Evolutionary conservation across 1,284 basidiomycete species (phyloP), one percentile per base, ranked within the genome.

Genomic region (Puccinia horiana): DNA sequence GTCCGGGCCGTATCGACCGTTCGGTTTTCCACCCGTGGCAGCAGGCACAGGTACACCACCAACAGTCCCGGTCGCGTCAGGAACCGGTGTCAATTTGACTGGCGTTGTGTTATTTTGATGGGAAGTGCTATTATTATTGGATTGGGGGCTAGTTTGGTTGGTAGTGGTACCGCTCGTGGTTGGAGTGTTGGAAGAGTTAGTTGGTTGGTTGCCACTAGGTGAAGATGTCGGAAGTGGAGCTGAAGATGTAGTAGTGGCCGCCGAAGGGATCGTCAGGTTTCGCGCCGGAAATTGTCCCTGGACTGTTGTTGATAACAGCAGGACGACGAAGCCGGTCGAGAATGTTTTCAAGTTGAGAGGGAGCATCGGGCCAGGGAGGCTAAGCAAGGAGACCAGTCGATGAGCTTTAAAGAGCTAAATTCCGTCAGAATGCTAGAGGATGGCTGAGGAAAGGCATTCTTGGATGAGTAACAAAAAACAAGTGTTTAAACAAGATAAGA

Each of bases 1-100:
- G 26, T 77, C 76, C 18, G 76, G 76, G 9, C 76, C 76, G 26
- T 65, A 77, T 47, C 44, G 56, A 16, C 76, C 76, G 23, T 77
- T 77, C 3, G 76, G 37, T 44, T 77, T 77, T 35, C 56, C 76
- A 35, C 76, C 76, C 1, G 76, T 65, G n/a, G 26, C 5, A 49
- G 76, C 56, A 23, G 61, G 58, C 1, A 49, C 32, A 35, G 76
- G 76, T 12, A 77, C 52, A 32, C 61, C 67, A 23, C 76, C 76
- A 44, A 40, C 40, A 35, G 76, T 2, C 11, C 61, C 42, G 18
- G 61, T 77, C 1, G 76, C 23, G 47, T 77, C 76, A 49, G 56
- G 29, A 29, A 77, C 42, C 26, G 76, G 76, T 23, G 56, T 58
- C 18, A 65, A 42, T 65, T 77, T 77, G 44, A 56, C 35, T 3